A percentile compares a stretch with the other conserved stretches of the same genome.
These are phyloP conservation scores for Podaxis mareebaensis DNA, from an alignment of 768 basidiomycete species.

Conservation along the genomic window DNA sequence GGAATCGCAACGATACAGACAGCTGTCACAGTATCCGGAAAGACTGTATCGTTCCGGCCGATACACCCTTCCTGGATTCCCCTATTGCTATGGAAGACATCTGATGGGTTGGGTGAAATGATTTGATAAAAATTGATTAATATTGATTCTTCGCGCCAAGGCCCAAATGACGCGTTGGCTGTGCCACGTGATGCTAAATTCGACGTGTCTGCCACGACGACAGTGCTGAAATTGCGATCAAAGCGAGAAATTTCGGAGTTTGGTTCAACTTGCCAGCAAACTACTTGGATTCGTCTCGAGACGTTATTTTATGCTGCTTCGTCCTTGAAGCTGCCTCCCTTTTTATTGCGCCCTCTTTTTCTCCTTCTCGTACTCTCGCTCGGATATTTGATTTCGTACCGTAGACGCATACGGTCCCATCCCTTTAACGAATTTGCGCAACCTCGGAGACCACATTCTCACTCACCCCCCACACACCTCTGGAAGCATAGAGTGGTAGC, in stretches of 20 bases:
- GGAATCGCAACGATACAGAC: too few species aligned
- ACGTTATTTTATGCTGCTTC: conserved; percentile 23
- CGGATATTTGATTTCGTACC: not conserved
- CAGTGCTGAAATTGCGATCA: not conserved
- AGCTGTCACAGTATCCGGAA: too few species aligned
- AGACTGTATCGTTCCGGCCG: too few species aligned
- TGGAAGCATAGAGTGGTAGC: not conserved
- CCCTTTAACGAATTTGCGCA: not conserved
- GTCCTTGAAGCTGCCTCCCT: conserved; percentile 21
- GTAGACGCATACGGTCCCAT: too few species aligned
- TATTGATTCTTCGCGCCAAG: not conserved
- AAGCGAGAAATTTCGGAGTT: conserved; percentile 4
- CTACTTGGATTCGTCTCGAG: not conserved
- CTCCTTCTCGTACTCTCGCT: conserved; percentile 12
- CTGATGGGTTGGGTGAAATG: not conserved
- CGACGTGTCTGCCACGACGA: conserved; percentile 40
- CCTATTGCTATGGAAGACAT: too few species aligned
- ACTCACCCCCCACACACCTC: not conserved
- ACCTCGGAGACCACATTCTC: not conserved
- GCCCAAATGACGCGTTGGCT: conserved; percentile 2
- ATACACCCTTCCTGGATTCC: too few species aligned
- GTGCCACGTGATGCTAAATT: conserved; percentile 7
- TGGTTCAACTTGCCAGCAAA: conserved; percentile 14
- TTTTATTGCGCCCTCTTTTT: conserved; percentile 19
- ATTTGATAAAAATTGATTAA: not conserved